phyloP scores from a whole-genome alignment of 768 basidiomycete species.

The Rhizopogon roseolus region DNA sequence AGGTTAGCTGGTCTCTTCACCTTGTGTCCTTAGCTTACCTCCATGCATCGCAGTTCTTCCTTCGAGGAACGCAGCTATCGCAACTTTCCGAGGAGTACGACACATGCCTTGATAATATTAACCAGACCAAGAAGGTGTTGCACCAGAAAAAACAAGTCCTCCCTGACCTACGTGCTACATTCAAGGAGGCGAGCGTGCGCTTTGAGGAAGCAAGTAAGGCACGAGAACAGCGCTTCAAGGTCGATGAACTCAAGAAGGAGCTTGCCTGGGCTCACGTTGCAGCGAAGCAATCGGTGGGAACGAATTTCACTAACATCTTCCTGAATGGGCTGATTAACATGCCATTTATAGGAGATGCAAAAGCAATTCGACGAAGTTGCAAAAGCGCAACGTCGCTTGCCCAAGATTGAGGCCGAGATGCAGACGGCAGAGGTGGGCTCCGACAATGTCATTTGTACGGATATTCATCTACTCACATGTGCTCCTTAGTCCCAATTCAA shows the following conservation, averaged over 20 bases:
- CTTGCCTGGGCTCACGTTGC: conserved; percentile 85
- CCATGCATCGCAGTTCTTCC: conserved; percentile 67
- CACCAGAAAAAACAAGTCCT: conserved; percentile 70
- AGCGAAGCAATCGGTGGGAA: conserved; percentile 58
- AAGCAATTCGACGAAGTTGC: conserved; percentile 37
- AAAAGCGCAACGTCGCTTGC: conserved; percentile 31
- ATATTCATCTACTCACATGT: conserved; percentile 1
- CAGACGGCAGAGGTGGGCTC: conserved; percentile 33
- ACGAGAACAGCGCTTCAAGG: conserved; percentile 61
- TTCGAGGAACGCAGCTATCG: conserved; percentile 86
- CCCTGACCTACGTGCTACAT: conserved; percentile 64
- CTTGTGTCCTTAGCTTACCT: background rate
- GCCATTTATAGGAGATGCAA: conserved; percentile 35
- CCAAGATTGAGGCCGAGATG: conserved; percentile 36
- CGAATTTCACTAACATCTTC: background rate
- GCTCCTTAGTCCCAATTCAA: conserved; percentile 26
- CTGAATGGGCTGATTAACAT: background rate
- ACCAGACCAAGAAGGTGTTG: conserved; percentile 59
- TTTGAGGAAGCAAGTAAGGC: conserved; percentile 75
- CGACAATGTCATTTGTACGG: background rate
- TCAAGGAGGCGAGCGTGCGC: conserved; percentile 52
- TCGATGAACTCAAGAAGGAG: conserved; percentile 70
- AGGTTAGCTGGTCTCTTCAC: conserved; percentile 39
- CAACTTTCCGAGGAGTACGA: conserved; percentile 89
- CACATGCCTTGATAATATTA: conserved; percentile 66